Evolutionary conservation across 2,329 filamentous ascomycete genomes (phyloP), one percentile per base, ranked within the genome.

Genomic region (Aspergillus pseudoterreus): DNA sequence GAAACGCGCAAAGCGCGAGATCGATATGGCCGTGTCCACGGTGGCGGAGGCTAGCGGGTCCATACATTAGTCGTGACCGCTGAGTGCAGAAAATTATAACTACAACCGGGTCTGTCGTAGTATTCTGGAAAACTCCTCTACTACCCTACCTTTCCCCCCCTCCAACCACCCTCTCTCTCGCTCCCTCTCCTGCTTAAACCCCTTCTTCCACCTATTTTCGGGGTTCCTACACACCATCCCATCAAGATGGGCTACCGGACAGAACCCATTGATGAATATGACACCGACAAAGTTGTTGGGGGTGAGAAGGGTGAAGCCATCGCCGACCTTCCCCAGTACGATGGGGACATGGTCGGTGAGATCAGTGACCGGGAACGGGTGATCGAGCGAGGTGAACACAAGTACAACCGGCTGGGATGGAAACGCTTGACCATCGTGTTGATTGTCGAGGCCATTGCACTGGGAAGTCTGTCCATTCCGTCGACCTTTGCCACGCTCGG

Each of bases 371-470:
- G 39, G 39, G 39, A 42, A 22, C 39, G 39, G 14, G 17, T 42
- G 14, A 42, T 42, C 17, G 39, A 42, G 39, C 15, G 17, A 4
- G 39, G 39, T 12, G 39, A 42, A 22, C 15, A 42, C 11, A 42
- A 42, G 19, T 44, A n/a, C 21, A 8, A 44, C 17, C 42, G 42
- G 17, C 65, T 79, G 22, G 71, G 78, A 46, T 82, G 79, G 78
- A 77, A 78, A 59, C 71, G 75, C 19, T 64, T 78, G 35, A 78
- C 75, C 1, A 65, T 78, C 17, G 74, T 77, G 50, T 63, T 79
- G 49, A 76, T 79, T 47, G 77, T 78, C 49, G 77, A 79, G 58
- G 75, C 76, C 27, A 77, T 78, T 53, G 74, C 76, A 6, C 68
- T 79, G 22, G 77, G 76, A 36, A 73, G 69, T 35, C 64, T 77